Conservation (phyloP, 1,284 basidiomycete genomes). For the Cutaneotrichosporon cavernicola region DNA sequence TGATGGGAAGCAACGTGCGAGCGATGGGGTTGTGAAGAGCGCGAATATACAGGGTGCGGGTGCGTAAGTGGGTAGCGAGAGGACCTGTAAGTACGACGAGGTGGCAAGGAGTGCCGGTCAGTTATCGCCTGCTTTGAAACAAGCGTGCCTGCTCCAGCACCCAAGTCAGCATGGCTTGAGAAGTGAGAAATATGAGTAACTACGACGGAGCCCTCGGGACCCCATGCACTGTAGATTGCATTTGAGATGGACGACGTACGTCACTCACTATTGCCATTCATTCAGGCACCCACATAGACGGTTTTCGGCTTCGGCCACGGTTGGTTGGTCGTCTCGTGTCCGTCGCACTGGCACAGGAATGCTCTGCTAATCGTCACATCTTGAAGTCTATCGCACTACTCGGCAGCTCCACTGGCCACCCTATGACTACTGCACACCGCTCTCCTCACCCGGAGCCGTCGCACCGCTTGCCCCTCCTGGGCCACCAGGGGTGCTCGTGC, state of each 20-base stretch:
- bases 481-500: conserved; percentile 28
- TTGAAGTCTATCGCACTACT: conserved; percentile 3
- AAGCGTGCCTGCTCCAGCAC: background rate
- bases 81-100: background rate
- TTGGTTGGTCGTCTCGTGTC: background rate
- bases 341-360: background rate
- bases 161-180: background rate
- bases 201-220: background rate
- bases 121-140: background rate
- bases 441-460: conserved; percentile 41
- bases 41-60: background rate
- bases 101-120: background rate
- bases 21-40: background rate
- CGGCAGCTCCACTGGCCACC: background rate
- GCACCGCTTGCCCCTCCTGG: conserved; percentile 28
- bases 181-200: background rate
- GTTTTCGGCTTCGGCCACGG: background rate
- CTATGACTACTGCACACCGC: conserved; percentile 42
- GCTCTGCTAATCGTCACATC: conserved; percentile 3
- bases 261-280: background rate
- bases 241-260: background rate
- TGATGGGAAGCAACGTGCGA: background rate
- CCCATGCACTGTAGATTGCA: no score
- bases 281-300: background rate
- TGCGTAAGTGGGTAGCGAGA: background rate